Conservation (phyloP, 805 yeast genomes). For the Saccharomycopsis babjevae region DNA sequence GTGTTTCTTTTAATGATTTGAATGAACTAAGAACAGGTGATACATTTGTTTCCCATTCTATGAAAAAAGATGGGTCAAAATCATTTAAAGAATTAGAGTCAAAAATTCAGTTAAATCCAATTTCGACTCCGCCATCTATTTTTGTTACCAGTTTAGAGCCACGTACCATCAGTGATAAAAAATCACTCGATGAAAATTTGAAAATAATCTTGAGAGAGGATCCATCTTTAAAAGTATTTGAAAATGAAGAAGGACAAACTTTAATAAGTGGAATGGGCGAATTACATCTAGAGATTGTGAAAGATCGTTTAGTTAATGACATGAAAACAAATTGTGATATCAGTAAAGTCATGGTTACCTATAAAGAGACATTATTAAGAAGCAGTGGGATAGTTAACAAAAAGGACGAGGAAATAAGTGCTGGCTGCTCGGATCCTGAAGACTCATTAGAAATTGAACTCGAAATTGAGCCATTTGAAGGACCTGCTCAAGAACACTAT, state of each 20-base stretch:
- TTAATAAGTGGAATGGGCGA: slow-evolving; percentile 96
- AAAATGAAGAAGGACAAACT: slow-evolving; percentile 85
- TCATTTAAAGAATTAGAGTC: slow-evolving; percentile 35
- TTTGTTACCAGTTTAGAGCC: slow-evolving; percentile 84
- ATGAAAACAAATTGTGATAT: slow-evolving; percentile 73
- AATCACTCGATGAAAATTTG: slow-evolving; percentile 63
- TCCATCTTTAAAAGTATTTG: slow-evolving; percentile 66
- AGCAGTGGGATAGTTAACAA: slow-evolving; percentile 22
- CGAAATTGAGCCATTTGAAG: slow-evolving; percentile 22
- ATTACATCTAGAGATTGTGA: slow-evolving; percentile 81
- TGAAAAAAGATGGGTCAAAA: slow-evolving; percentile 40
- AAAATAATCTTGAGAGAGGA: slow-evolving; percentile 69
- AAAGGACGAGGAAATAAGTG: slow-evolving; percentile 19
- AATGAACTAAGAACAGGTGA: slow-evolving; percentile 82
- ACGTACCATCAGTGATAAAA: slow-evolving; percentile 65
- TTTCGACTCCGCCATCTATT: slow-evolving; percentile 83
- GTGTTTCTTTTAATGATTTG: slow-evolving; percentile 23
- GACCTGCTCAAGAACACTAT: slow-evolving; percentile 21
- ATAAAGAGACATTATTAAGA: slow-evolving; percentile 57
- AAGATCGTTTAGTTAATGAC: slow-evolving; percentile 68
- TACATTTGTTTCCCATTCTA: slow-evolving; percentile 59
- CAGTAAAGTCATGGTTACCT: slow-evolving; percentile 82
- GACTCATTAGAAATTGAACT: slow-evolving; percentile 20
- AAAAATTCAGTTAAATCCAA: slow-evolving; percentile 54
- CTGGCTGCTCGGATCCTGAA: slow-evolving; percentile 7